Conservation (phyloP, 2,329 filamentous ascomycete species). For the Aureobasidium melanogenum region DNA sequence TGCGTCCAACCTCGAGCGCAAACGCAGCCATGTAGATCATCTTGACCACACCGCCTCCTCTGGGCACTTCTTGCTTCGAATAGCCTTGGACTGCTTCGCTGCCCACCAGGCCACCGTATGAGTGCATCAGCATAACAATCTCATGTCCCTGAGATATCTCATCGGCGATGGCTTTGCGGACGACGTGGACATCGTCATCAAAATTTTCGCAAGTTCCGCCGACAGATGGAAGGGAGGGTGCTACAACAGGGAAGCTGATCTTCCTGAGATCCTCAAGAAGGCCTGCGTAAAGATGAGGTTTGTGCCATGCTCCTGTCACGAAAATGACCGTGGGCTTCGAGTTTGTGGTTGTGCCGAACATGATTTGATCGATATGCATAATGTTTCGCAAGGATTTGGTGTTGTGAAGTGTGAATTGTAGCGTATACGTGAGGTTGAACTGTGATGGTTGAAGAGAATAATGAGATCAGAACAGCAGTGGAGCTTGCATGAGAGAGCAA, state of each 20-base stretch:
- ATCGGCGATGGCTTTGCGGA: constrained; percentile 15
- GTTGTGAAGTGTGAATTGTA: background rate
- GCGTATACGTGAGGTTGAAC: background rate
- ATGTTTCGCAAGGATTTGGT: background rate
- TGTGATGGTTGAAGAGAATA: background rate
- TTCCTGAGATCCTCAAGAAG: constrained; percentile 17
- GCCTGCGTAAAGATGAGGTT: constrained; percentile 15
- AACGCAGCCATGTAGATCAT: constrained; percentile 22
- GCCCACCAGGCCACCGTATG: constrained; percentile 23
- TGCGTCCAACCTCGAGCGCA: constrained; percentile 16
- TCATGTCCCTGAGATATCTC: constrained; percentile 18
- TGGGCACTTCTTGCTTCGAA: constrained; percentile 15
- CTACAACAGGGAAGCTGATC: constrained; percentile 18
- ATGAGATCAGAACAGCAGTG: background rate
- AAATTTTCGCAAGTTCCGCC: constrained; percentile 13
- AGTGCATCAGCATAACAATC: constrained; percentile 24
- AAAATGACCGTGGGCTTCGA: constrained; percentile 21
- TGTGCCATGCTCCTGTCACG: constrained; percentile 24
- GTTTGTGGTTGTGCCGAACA: background rate
- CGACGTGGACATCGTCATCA: constrained; percentile 18
- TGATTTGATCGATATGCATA: constrained; percentile 5
- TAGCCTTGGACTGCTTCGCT: constrained; percentile 20
- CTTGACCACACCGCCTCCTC: constrained; percentile 18
- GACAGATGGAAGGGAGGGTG: constrained; percentile 16
- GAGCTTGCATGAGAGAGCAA: background rate